Evolutionary conservation across 108 stramenopile genomes (phyloP).

Genomic region (Pinguiococcus pyrenoidosus): DNA sequence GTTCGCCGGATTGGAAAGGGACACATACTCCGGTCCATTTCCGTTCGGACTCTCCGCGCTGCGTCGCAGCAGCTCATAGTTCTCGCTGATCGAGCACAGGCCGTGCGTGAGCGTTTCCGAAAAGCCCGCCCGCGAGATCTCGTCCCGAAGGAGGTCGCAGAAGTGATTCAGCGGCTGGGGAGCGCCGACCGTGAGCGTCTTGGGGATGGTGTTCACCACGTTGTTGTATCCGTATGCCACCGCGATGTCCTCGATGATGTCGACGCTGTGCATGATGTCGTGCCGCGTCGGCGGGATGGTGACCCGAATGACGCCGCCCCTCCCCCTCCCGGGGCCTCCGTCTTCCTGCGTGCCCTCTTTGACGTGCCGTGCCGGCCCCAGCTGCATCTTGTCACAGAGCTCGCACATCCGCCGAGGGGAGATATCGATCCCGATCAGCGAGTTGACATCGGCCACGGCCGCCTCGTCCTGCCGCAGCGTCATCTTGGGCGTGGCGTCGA

Average conservation of each 20-base stretch:
- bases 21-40: conserved; percentile 44
- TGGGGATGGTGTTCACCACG: conserved; percentile 63
- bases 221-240: conserved; percentile 99
- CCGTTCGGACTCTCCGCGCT: conserved; percentile 5
- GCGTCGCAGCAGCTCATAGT: conserved; percentile 1
- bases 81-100: conserved; percentile 25
- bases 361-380: conserved; percentile 63
- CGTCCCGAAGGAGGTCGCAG: conserved; percentile 83
- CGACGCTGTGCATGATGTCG: conserved; percentile 92
- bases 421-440: conserved; percentile 69
- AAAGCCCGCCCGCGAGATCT: conserved; percentile 72
- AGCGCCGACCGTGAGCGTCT: conserved; percentile 60
- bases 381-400: conserved; percentile 86
- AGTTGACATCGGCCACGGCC: conserved; percentile 69
- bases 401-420: conserved; percentile 54
- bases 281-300: conserved; percentile 90
- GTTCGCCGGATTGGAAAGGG: conserved; percentile 88
- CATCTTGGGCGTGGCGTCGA: conserved; percentile 18
- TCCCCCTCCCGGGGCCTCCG: too few relatives aligned
- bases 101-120: conserved; percentile 45
- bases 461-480: too few relatives aligned
- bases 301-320: conserved; percentile 60
- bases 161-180: conserved; percentile 75
- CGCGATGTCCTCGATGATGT: conserved; percentile 95
- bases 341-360: conserved; percentile 40